phyloP scores from a whole-genome alignment of 1,284 basidiomycete species.

The Pascua guehoae region DNA sequence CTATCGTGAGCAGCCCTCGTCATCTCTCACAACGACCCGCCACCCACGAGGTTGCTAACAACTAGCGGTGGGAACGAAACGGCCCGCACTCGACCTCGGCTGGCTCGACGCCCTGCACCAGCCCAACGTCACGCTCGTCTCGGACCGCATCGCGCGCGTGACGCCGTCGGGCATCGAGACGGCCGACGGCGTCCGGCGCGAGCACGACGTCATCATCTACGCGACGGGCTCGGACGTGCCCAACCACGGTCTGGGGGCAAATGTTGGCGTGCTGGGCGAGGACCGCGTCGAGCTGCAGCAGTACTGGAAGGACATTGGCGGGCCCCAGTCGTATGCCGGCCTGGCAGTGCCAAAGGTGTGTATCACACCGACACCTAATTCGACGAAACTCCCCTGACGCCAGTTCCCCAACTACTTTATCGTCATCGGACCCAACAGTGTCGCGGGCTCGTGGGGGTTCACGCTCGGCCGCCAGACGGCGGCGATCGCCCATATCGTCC shows the following conservation, averaged over 20 bases:
- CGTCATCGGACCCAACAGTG: slow-evolving; percentile 25
- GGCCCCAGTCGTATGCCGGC: slow-evolving; percentile 29
- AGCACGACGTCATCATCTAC: slow-evolving; percentile 17
- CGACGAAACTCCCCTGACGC: slow-evolving; percentile 14
- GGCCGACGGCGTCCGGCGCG: slow-evolving; percentile 16
- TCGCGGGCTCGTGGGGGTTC: slow-evolving; percentile 22
- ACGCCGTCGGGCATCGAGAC: slow-evolving; percentile 5
- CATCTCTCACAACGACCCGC: no score
- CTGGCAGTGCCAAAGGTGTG: slow-evolving; percentile 23
- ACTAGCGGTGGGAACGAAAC: slow-evolving; percentile 10
- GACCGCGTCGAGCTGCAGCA: slow-evolving; percentile 21
- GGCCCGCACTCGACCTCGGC: slow-evolving; percentile 9
- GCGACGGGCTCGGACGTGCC: slow-evolving; percentile 30
- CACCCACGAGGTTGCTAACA: neutral
- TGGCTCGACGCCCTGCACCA: slow-evolving; percentile 13
- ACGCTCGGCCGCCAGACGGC: slow-evolving; percentile 18
- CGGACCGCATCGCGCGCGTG: neutral
- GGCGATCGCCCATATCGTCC: slow-evolving; percentile 18
- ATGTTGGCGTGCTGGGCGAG: slow-evolving; percentile 25
- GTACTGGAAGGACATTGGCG: slow-evolving; percentile 23
- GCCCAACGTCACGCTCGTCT: slow-evolving; percentile 12
- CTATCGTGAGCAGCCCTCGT: slow-evolving; percentile 8
- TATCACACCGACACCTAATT: neutral
- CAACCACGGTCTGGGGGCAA: slow-evolving; percentile 29
- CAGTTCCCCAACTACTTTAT: slow-evolving; percentile 28